Percentiles rank a stretch among this genome's conserved stretches.
These are phyloP conservation scores for Barnettozyma wickerhamii DNA, from an alignment of 805 yeast genomes.

Conservation along the genomic window DNA sequence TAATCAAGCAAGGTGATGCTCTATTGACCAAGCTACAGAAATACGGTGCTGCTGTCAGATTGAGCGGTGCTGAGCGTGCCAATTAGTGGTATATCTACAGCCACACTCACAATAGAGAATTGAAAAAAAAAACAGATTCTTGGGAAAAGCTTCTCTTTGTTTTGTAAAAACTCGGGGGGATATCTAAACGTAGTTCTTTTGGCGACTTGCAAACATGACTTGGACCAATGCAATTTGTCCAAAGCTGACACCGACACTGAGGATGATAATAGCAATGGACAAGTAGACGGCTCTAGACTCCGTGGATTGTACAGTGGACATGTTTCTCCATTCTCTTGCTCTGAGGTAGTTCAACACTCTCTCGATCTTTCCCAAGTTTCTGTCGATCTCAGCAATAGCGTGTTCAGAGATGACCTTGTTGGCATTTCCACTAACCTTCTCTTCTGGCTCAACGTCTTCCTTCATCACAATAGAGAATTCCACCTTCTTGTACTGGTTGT, in stretches of 20 bases:
- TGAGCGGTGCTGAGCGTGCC: slow-evolving; percentile 84
- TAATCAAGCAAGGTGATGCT: slow-evolving; percentile 90
- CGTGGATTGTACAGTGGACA: slow-evolving; percentile 82
- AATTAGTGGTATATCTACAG: slow-evolving; percentile 6
- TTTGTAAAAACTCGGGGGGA: too few species aligned
- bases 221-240: slow-evolving; percentile 80
- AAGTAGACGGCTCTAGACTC: slow-evolving; percentile 75
- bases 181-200: slow-evolving; percentile 36
- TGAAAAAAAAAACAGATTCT: too few species aligned
- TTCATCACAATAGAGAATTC: slow-evolving; percentile 57
- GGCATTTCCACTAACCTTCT: slow-evolving; percentile 36
- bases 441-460: slow-evolving; percentile 28
- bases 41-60: slow-evolving; percentile 94
- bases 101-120: too few species aligned
- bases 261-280: slow-evolving; percentile 62
- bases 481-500: slow-evolving; percentile 60
- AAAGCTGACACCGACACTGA: slow-evolving; percentile 74
- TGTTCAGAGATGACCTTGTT: slow-evolving; percentile 48
- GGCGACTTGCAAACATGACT: slow-evolving; percentile 60
- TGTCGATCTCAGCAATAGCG: slow-evolving; percentile 54
- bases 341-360: slow-evolving; percentile 78
- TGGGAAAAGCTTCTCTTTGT: too few species aligned
- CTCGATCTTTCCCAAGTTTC: slow-evolving; percentile 52
- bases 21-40: slow-evolving; percentile 91
- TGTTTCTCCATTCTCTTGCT: slow-evolving; percentile 96